Conservation (phyloP, 495 filamentous ascomycete species). For the Glonium stellatum region DNA sequence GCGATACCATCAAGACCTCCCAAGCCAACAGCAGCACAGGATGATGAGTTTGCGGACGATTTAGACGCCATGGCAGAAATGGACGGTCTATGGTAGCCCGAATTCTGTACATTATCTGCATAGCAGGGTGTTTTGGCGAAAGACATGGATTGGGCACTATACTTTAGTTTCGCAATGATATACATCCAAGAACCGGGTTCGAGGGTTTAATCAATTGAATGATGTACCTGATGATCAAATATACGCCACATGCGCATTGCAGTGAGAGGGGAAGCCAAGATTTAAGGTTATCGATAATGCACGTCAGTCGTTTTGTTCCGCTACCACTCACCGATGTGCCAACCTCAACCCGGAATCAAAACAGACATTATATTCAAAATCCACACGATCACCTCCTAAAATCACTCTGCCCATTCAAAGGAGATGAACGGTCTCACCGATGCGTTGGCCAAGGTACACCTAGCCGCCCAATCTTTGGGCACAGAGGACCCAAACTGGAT, state of each 20-base stretch:
- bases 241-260: background rate
- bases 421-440: background rate
- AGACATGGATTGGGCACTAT: background rate
- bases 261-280: background rate
- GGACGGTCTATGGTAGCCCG: slow-evolving; percentile 50
- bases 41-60: slow-evolving; percentile 54
- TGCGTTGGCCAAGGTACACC: background rate
- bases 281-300: background rate
- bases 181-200: too few species aligned
- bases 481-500: slow-evolving; percentile 2
- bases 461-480: background rate
- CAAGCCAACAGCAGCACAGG: slow-evolving; percentile 4
- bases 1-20: background rate
- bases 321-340: background rate
- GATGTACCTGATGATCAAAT: too few species aligned
- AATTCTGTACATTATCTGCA: background rate
- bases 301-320: background rate
- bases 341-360: background rate
- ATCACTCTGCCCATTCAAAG: background rate
- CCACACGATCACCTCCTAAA: background rate
- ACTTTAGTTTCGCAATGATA: too few species aligned
- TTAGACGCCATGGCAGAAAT: slow-evolving; percentile 64
- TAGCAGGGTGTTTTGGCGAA: background rate
- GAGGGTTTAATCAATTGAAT: too few species aligned
- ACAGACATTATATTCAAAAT: too few species aligned